Evolutionary conservation across 768 basidiomycete genomes (phyloP).

Genomic region (Pleurotus ostreatus): DNA sequence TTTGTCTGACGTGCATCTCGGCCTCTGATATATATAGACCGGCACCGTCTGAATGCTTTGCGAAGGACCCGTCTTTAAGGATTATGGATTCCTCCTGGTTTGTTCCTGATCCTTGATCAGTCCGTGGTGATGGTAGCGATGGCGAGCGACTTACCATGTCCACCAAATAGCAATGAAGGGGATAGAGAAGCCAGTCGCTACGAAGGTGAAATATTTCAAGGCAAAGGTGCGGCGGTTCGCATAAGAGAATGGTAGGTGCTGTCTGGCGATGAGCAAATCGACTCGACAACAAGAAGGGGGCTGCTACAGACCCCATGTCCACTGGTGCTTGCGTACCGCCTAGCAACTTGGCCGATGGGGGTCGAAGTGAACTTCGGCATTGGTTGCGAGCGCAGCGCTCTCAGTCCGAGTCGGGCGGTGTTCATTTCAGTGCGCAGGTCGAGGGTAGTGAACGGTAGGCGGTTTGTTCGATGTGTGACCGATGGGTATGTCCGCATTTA

Average conservation of each 20-base stretch:
- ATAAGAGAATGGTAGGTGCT: conserved; percentile 22
- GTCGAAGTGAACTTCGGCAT: background rate
- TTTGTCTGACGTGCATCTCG: too few species aligned
- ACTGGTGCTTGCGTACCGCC: conserved; percentile 2
- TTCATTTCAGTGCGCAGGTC: background rate
- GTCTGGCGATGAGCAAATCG: background rate
- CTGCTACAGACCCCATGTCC: background rate
- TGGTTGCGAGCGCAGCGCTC: background rate
- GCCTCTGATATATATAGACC: too few species aligned
- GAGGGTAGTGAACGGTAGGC: too few species aligned
- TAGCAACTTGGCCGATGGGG: background rate
- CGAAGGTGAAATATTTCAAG: conserved; percentile 17
- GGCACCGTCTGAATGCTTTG: too few species aligned
- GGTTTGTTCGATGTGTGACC: too few species aligned
- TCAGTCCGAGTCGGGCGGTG: background rate
- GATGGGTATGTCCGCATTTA: too few species aligned
- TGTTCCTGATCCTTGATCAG: background rate
- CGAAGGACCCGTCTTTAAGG: background rate
- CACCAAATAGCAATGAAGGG: conserved; percentile 26
- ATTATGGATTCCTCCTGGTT: conserved; percentile 8
- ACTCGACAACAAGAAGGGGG: too few species aligned
- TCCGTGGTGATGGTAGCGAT: background rate
- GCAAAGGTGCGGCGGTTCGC: conserved; percentile 19
- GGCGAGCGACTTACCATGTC: conserved; percentile 10
- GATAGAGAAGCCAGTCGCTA: conserved; percentile 23